Conservation (phyloP, 257 asterid species). For the Solanum bulbocastanum region DNA sequence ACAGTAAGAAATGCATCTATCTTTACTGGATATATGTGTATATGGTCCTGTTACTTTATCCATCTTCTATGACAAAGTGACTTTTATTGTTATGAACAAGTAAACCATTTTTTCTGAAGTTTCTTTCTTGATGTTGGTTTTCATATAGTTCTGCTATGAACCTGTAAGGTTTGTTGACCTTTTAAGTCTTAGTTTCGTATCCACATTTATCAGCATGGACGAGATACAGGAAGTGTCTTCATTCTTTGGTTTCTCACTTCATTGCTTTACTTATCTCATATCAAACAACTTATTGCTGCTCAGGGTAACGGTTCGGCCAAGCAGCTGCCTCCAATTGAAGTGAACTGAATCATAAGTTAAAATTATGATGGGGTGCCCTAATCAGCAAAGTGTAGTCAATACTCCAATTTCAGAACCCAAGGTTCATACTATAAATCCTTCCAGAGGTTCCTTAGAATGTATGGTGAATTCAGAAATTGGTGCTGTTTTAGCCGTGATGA, state of each 20-base stretch:
- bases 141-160: neutral
- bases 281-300: neutral
- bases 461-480: slow-evolving; percentile 91
- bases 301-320: neutral
- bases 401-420: slow-evolving; percentile 32
- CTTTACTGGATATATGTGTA: neutral
- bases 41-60: neutral
- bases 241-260: neutral
- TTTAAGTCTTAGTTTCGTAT: neutral
- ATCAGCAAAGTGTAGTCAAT: slow-evolving; percentile 35
- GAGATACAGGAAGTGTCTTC: neutral
- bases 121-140: neutral
- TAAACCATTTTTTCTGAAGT: neutral
- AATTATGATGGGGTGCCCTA: slow-evolving; percentile 37
- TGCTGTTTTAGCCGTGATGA: slow-evolving; percentile 96
- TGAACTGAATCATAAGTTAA: slow-evolving; percentile 9
- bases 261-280: neutral
- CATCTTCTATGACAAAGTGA: neutral
- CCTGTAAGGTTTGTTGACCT: neutral
- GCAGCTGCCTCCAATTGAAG: slow-evolving; percentile 7
- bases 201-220: neutral
- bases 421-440: slow-evolving; percentile 26
- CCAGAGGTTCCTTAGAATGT: slow-evolving; percentile 77
- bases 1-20: neutral
- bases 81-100: neutral